Base-by-base conservation (phyloP, 805 yeast species). In the Yarrowia deformans region DNA sequence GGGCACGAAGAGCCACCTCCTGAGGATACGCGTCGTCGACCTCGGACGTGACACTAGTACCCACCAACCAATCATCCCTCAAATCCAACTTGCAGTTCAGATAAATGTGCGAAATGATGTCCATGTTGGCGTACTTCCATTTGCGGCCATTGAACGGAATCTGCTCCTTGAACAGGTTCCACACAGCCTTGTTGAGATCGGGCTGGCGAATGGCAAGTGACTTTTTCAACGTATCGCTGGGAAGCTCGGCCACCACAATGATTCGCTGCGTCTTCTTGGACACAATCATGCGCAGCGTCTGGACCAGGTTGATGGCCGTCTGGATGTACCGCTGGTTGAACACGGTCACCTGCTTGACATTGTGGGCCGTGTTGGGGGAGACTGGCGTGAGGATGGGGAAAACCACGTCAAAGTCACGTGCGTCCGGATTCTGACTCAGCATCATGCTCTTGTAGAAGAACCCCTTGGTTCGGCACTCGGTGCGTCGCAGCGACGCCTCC, bases 111-210 rank as follows among this genome's bases (percentile, higher is more conserved):
- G 97, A 91, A 5, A 94, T 90, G 56, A 95, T 81, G 72, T 93
- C 97, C 98, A 95, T 94, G 76, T 94, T 95, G 71, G 88, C 86
- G 14, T 93, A 85, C 73, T 93, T 88, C 99, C 99, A 94, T 77
- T 93, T 93, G 70, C 95, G 87, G 19, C 97, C 97, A 74, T 91
- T 93, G 79, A 89, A 91, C 0, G 98, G 97, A 1, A 93, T 88
- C 64, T 93, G 83, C 71, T 90, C 88, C 76, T 91, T 93, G 70
- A 93, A 81, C 0, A 90, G 84, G 74, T 88, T 88, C 73, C 93
- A 80, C 3, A 90, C 87, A 0, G 97, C 93, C 63, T 81, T 81
- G 79, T 90, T 88, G 32, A 92, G 77, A 10, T 84, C 83, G 32
- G 80, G 75, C 74, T 90, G 91, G 75, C 87, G 88, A 54, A 92